Evolutionary conservation across 805 yeast species (phyloP), one percentile per base, ranked within the genome.

Genomic region (Candida peoriensis): DNA sequence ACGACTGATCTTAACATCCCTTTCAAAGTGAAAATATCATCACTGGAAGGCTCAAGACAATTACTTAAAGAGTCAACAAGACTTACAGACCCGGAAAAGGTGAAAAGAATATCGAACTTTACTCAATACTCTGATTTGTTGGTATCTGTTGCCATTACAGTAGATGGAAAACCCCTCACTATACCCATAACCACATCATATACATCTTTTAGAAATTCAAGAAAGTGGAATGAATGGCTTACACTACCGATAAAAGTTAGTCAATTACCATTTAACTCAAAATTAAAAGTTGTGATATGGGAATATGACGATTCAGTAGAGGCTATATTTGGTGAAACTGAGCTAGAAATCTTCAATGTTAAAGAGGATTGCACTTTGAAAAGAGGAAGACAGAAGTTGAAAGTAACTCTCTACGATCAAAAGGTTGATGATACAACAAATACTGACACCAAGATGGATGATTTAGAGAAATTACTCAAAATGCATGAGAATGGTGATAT

Each of bases 201-300:
- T 42, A 66, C 66, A 20, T 64, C 74, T 3, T 70, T 72, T 42
- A 63, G 64, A 38, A 50, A 46, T 20, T 37, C 58, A 21, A 72
- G 71, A 50, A 71, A 54, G 31, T 86, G 93, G 89, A 72, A 81
- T 46, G 76, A 77, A 40, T 81, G 87, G 82, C 57, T 86, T 15
- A 70, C 72, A 30, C 56, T 93, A 30, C 90, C 97, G 1, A 70
- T 89, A 3, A 66, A 69, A 35, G 76, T 83, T 44, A 72, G 73
- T 34, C 93, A 87, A 49, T 55, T 90, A n/a, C 80, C 85, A 3
- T 53, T 76, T 24, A 71, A 74, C 26, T 59, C 93, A 5, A 70
- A 66, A 42, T 54, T 89, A 13, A 70, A 71, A 34, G 64, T 93
- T 17, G 66, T 72, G 2, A 45, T 88, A 2, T 83, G 80, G 74